These are phyloP conservation scores for Taiozyma sp. DNA, from an alignment of 1,139 yeast species.

Conservation along the genomic window DNA sequence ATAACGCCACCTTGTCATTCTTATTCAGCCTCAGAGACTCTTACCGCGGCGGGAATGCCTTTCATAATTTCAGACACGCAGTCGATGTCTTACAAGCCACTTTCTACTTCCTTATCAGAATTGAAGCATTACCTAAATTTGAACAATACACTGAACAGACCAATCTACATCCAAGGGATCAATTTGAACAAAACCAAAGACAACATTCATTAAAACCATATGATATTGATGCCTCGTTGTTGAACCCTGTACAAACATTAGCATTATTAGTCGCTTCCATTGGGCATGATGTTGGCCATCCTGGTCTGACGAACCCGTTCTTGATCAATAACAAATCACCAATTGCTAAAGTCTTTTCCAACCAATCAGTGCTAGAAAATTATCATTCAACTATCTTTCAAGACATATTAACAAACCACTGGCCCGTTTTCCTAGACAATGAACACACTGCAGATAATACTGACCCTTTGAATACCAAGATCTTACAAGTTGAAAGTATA, in stretches of 20 bases:
- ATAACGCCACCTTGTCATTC: constrained; percentile 50
- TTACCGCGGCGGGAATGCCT: constrained; percentile 80
- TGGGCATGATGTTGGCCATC: constrained; percentile 97
- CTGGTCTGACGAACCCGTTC: constrained; percentile 85
- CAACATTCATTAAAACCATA: not conserved
- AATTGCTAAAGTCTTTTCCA: constrained; percentile 56
- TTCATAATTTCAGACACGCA: constrained; percentile 94
- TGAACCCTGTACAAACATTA: constrained; percentile 46
- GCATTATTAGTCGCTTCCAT: constrained; percentile 75
- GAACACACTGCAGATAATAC: constrained; percentile 11
- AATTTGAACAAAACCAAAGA: not conserved
- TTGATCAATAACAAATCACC: constrained; percentile 62
- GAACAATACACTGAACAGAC: constrained; percentile 14
- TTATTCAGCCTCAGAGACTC: constrained; percentile 65
- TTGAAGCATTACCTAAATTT: constrained; percentile 34
- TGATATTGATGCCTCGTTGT: constrained; percentile 17
- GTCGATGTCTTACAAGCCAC: constrained; percentile 94
- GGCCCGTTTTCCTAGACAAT: constrained; percentile 49
- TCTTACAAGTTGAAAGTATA: constrained; percentile 42
- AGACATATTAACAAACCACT: constrained; percentile 50
- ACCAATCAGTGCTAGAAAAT: constrained; percentile 73
- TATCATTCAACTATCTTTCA: constrained; percentile 76
- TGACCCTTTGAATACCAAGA: constrained; percentile 20
- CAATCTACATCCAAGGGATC: constrained; percentile 12
- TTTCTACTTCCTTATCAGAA: constrained; percentile 52